Evolutionary conservation across 768 basidiomycete species (phyloP).

Genomic region (Podaxis sp.): DNA sequence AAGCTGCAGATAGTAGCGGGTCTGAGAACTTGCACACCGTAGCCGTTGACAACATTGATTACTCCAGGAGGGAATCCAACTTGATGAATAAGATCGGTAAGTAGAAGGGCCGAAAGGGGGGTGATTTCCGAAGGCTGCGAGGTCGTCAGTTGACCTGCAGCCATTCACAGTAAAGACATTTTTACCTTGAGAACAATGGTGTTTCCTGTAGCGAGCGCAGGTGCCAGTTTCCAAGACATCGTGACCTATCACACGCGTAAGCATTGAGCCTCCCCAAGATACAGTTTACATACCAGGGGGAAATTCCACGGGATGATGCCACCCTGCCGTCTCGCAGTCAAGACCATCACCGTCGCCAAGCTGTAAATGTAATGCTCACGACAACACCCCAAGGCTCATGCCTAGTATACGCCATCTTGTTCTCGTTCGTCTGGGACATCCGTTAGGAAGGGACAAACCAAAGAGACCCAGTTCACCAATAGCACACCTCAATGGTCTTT

Average conservation of each 20-base stretch:
- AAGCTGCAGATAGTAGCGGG: no score
- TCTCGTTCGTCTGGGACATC: conserved; percentile 40
- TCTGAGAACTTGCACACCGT: conserved; percentile 32
- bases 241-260: conserved; percentile 29
- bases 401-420: conserved; percentile 64
- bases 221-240: conserved; percentile 67
- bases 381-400: conserved; percentile 64
- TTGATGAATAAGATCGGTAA: conserved; percentile 53
- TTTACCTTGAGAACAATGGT: conserved; percentile 60
- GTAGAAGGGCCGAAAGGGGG: conserved; percentile 58
- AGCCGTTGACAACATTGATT: conserved; percentile 69
- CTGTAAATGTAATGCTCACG: conserved; percentile 17
- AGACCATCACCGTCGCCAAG: not conserved
- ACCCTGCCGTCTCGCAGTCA: conserved; percentile 21
- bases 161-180: not conserved
- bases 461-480: not conserved
- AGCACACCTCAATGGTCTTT: conserved; percentile 63
- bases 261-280: not conserved
- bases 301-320: conserved; percentile 67
- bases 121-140: conserved; percentile 68
- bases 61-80: conserved; percentile 79
- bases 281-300: conserved; percentile 23
- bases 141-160: not conserved
- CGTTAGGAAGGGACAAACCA: not conserved
- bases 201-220: conserved; percentile 78